phyloP scores from a whole-genome alignment of 1,284 basidiomycete species.

The Boletus sp. region DNA sequence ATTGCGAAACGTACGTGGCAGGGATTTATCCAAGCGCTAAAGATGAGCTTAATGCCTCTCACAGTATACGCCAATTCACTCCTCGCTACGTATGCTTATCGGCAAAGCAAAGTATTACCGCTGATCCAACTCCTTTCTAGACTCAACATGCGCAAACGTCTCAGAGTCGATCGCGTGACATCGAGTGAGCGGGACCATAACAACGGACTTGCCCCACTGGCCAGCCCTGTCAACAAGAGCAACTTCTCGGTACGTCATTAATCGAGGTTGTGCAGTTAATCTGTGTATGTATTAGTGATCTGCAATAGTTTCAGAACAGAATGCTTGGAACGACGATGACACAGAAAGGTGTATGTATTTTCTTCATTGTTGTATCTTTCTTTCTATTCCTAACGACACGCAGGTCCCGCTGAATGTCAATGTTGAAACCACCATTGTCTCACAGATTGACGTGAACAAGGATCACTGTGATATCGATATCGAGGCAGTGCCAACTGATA shows the following conservation, averaged over 20 bases:
- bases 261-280: background rate
- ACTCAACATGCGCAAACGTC: slow-evolving; percentile 32
- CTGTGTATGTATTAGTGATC: background rate
- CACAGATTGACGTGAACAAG: slow-evolving; percentile 30
- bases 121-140: slow-evolving; percentile 8
- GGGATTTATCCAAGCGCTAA: background rate
- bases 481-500: slow-evolving; percentile 1
- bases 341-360: slow-evolving; percentile 21
- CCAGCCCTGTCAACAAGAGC: slow-evolving; percentile 22
- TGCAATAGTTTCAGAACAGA: slow-evolving; percentile 19
- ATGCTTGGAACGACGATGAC: slow-evolving; percentile 21
- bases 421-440: slow-evolving; percentile 33
- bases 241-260: slow-evolving; percentile 23
- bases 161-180: slow-evolving; percentile 24
- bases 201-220: slow-evolving; percentile 12
- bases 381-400: background rate
- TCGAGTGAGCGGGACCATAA: slow-evolving; percentile 29
- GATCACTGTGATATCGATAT: slow-evolving; percentile 27
- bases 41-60: background rate
- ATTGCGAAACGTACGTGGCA: slow-evolving; percentile 43
- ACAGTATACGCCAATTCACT: slow-evolving; percentile 33
- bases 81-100: slow-evolving; percentile 29
- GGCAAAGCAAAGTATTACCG: background rate
- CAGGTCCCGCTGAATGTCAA: slow-evolving; percentile 33
- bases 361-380: background rate